Evolutionary conservation across 2,329 filamentous ascomycete genomes (phyloP).

Genomic region (Fusarium penzigii): DNA sequence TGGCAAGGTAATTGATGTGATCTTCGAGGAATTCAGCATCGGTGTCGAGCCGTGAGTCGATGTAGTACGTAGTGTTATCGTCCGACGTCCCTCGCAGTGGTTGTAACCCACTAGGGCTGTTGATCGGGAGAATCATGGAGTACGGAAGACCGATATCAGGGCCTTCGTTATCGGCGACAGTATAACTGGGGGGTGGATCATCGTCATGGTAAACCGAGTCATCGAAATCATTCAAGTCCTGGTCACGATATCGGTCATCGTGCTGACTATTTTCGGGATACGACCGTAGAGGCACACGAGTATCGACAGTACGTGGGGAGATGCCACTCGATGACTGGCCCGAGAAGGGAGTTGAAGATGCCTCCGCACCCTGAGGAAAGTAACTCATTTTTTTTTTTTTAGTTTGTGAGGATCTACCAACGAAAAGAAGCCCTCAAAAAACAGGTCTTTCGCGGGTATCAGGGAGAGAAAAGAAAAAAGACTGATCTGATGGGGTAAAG

Average conservation of each 20-base stretch:
- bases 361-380: slow-evolving; percentile 2
- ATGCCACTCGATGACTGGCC: slow-evolving; percentile 13
- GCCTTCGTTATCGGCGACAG: slow-evolving; percentile 19
- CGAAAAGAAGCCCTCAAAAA: background rate
- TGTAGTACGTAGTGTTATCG: slow-evolving; percentile 42
- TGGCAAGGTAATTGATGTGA: slow-evolving; percentile 46
- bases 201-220: slow-evolving; percentile 4
- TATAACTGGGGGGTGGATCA: slow-evolving; percentile 21
- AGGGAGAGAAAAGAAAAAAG: background rate
- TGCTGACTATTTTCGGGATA: slow-evolving; percentile 21
- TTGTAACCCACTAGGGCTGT: slow-evolving; percentile 23
- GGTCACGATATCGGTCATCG: slow-evolving; percentile 12
- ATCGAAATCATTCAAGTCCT: background rate
- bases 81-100: slow-evolving; percentile 34
- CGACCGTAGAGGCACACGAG: slow-evolving; percentile 19
- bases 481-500: background rate
- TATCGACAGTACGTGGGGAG: slow-evolving; percentile 16
- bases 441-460: background rate
- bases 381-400: slow-evolving; percentile 9
- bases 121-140: slow-evolving; percentile 6
- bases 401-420: background rate
- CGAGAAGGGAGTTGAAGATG: slow-evolving; percentile 12
- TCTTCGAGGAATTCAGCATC: slow-evolving; percentile 45
- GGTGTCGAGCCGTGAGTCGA: slow-evolving; percentile 47
- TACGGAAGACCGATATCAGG: slow-evolving; percentile 16